A percentile compares a stretch with the other conserved stretches of the same genome.
Conservation (phyloP, 495 filamentous ascomycete genomes). For the Aspergillus diversus region DNA sequence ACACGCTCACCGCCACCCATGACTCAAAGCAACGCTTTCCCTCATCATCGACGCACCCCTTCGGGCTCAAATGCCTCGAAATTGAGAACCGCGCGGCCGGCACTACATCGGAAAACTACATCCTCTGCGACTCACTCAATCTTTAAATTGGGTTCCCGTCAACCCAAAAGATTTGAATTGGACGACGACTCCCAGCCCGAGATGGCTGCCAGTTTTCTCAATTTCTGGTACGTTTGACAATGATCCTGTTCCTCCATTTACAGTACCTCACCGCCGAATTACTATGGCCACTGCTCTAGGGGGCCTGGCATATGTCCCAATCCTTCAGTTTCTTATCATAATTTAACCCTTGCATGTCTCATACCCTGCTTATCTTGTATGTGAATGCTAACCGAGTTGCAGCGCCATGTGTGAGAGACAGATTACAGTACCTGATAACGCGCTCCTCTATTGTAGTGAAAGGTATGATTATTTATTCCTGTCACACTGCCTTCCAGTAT, state of each 20-base stretch:
- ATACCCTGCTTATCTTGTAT: conserved; percentile 30
- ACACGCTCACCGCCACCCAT: conserved; percentile 49
- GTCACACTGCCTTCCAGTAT: conserved; percentile 19
- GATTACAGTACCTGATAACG: conserved; percentile 65
- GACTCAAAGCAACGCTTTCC: conserved; percentile 41
- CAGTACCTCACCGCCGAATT: conserved; percentile 15
- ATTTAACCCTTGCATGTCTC: conserved; percentile 29
- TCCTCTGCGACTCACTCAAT: conserved; percentile 40
- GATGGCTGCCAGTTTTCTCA: conserved; percentile 66
- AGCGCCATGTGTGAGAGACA: conserved; percentile 70
- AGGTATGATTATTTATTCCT: conserved; percentile 40
- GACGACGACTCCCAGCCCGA: conserved; percentile 51
- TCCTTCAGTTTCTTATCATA: conserved; percentile 22
- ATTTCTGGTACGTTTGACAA: conserved; percentile 61
- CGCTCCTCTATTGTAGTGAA: conserved; percentile 62
- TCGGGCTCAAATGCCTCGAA: conserved; percentile 43
- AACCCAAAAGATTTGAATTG: conserved; percentile 25
- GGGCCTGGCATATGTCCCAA: conserved; percentile 15
- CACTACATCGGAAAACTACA: conserved; percentile 42
- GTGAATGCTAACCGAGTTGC: conserved; percentile 31
- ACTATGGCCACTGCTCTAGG: conserved; percentile 2
- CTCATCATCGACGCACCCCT: conserved; percentile 41
- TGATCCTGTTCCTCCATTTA: conserved; percentile 4
- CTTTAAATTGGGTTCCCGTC: conserved; percentile 46
- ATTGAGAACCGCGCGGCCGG: conserved; percentile 36